A percentile compares a stretch with the other conserved stretches of the same genome.
Conservation (phyloP, 2,329 filamentous ascomycete genomes). For the Alternaria triticina region DNA sequence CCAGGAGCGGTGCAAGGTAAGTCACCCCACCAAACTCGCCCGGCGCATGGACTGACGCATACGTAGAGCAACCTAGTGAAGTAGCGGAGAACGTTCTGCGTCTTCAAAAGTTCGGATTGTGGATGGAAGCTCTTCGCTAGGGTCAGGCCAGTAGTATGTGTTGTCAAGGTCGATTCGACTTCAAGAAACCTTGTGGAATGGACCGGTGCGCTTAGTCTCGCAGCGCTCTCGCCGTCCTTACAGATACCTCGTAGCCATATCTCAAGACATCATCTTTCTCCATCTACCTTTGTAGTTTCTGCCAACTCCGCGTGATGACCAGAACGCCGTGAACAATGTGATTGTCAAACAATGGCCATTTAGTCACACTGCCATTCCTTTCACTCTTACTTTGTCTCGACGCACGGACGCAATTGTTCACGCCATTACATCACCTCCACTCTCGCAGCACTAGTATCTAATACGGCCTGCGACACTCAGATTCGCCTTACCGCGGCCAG, state of each 20-base stretch:
- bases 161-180: no score
- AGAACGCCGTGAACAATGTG: background rate
- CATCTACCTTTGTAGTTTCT: accelerated
- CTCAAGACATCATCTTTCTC: accelerated
- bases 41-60: background rate
- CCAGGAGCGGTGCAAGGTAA: background rate
- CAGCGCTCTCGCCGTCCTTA: background rate
- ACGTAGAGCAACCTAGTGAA: background rate
- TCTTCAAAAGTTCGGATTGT: no score
- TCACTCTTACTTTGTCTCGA: background rate
- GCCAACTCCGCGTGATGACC: background rate
- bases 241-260: background rate
- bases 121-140: no score
- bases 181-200: no score
- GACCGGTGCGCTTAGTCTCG: background rate
- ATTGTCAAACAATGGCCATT: background rate
- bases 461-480: background rate
- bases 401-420: background rate
- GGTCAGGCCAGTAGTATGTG: no score
- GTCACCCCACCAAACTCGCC: accelerated
- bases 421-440: background rate
- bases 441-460: background rate
- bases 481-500: background rate
- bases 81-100: no score
- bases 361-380: background rate